These are phyloP conservation scores for Alternaria longipes DNA, from an alignment of 2,329 filamentous ascomycete genomes.

Conservation along the genomic window DNA sequence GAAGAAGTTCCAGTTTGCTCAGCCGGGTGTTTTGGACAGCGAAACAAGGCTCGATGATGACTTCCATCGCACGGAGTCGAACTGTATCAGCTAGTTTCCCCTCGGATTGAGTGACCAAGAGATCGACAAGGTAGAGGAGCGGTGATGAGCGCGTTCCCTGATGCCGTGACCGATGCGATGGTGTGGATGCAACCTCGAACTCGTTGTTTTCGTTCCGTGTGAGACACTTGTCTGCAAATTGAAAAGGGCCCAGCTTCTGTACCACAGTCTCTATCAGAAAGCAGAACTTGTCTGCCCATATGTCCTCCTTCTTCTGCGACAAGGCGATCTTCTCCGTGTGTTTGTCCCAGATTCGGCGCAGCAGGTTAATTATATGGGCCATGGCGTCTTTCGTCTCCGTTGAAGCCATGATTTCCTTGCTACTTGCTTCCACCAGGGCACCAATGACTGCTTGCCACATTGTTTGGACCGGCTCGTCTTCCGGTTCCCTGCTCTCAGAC, in stretches of 20 bases:
- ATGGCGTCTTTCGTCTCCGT: constrained; percentile 83
- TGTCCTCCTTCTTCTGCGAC: constrained; percentile 46
- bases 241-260: constrained; percentile 58
- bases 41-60: constrained; percentile 68
- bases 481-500: constrained; percentile 45
- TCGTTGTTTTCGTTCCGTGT: constrained; percentile 64
- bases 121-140: constrained; percentile 71
- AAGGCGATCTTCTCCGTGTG: constrained; percentile 55
- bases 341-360: constrained; percentile 73
- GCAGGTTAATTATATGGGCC: constrained; percentile 72
- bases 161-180: constrained; percentile 66
- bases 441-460: constrained; percentile 71
- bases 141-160: constrained; percentile 65
- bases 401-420: constrained; percentile 90
- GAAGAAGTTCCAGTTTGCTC: constrained; percentile 51
- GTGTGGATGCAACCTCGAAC: constrained; percentile 71
- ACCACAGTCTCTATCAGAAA: constrained; percentile 63
- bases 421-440: constrained; percentile 72
- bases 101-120: constrained; percentile 61
- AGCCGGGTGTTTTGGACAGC: constrained; percentile 48
- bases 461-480: constrained; percentile 60
- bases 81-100: constrained; percentile 52
- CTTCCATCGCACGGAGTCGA: constrained; percentile 51
- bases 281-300: constrained; percentile 60
- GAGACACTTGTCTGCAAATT: constrained; percentile 61